Evolutionary conservation across 306 rosid genomes (phyloP).

Genomic region (Mimosa pudica): DNA sequence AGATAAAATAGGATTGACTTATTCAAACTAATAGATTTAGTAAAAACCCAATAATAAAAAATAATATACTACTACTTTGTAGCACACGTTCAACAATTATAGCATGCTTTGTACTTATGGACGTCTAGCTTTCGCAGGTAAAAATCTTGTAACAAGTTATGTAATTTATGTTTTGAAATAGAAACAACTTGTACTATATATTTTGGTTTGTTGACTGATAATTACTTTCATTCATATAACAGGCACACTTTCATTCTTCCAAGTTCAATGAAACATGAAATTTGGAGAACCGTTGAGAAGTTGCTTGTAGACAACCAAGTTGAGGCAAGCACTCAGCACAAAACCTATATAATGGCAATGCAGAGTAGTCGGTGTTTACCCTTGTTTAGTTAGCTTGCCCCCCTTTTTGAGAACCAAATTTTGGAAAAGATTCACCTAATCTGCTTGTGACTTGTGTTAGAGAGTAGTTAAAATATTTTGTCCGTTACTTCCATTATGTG

Average conservation of each 20-base stretch:
- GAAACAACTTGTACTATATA: background rate
- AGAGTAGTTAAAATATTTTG: background rate
- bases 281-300: conserved; percentile 93
- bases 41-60: too few species aligned
- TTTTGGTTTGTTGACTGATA: conserved; percentile 17
- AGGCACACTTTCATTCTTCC: conserved; percentile 95
- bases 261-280: conserved; percentile 63
- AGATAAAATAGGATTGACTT: too few species aligned
- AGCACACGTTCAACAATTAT: background rate
- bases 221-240: conserved; percentile 38
- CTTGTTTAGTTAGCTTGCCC: background rate
- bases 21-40: too few species aligned
- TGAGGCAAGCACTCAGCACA: conserved; percentile 67
- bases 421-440: conserved; percentile 19
- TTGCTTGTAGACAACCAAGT: conserved; percentile 95
- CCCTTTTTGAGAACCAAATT: background rate
- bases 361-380: conserved; percentile 4
- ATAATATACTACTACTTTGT: too few species aligned
- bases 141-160: conserved; percentile 13
- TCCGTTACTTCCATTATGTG: background rate
- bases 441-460: conserved; percentile 15
- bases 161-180: conserved; percentile 27
- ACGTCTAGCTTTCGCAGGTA: conserved; percentile 5
- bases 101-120: conserved; percentile 31
- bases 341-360: conserved; percentile 8